A percentile compares a stretch with the other conserved stretches of the same genome.
These are phyloP conservation scores for Aspergillus clavatus DNA, from an alignment of 2,329 filamentous ascomycete genomes.

Conservation along the genomic window DNA sequence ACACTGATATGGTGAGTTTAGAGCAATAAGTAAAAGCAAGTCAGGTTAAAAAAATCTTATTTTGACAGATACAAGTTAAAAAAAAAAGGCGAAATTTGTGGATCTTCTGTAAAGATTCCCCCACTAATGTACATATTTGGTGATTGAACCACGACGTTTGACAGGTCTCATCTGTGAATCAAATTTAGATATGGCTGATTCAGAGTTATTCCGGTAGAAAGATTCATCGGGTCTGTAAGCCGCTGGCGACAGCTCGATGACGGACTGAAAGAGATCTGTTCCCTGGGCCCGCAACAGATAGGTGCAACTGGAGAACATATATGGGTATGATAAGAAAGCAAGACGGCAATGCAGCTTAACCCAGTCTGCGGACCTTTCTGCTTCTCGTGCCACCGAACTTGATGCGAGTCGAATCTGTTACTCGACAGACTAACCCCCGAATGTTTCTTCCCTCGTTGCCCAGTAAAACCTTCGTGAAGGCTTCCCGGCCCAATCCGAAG, in stretches of 20 bases:
- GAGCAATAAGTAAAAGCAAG: too few species aligned
- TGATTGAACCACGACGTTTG: not conserved
- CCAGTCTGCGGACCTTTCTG: constrained; percentile 75
- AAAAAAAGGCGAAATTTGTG: not conserved
- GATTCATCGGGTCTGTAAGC: not conserved
- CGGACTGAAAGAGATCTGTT: not conserved
- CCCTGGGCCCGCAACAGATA: not conserved
- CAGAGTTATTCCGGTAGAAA: not conserved
- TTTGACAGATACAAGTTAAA: too few species aligned
- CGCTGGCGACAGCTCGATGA: not conserved
- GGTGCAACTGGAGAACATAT: not conserved
- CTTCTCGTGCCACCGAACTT: constrained; percentile 96
- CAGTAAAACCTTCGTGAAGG: constrained; percentile 81
- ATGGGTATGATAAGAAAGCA: constrained; percentile 6
- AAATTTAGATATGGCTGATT: not conserved
- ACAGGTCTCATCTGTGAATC: not conserved
- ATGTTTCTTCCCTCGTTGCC: constrained; percentile 76
- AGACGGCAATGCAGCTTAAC: constrained; percentile 37
- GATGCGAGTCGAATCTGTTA: constrained; percentile 80
- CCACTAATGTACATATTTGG: not conserved
- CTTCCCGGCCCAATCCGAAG: constrained; percentile 82
- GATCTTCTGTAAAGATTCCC: not conserved
- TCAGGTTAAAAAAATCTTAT: too few species aligned
- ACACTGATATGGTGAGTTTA: too few species aligned
- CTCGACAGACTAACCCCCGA: constrained; percentile 67